phyloP scores from a whole-genome alignment of 2,329 filamentous ascomycete genomes.

The Verticillium tricorpus region DNA sequence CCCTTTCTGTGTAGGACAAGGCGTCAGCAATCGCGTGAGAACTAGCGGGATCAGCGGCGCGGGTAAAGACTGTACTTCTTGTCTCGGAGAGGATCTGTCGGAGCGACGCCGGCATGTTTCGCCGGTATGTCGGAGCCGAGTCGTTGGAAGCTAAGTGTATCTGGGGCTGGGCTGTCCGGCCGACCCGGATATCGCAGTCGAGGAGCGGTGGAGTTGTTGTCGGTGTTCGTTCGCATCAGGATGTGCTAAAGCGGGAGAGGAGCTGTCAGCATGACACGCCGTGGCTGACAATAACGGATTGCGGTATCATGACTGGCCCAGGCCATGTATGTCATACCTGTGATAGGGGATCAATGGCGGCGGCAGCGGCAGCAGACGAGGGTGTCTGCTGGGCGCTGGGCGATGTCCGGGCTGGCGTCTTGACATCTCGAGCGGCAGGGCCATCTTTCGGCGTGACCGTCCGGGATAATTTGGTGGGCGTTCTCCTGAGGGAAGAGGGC shows the following conservation, averaged over 20 bases:
- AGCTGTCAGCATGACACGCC: background rate
- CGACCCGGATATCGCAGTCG: constrained; percentile 48
- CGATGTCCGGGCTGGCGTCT: constrained; percentile 10
- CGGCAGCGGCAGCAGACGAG: background rate
- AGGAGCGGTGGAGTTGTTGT: constrained; percentile 47
- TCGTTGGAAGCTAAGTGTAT: constrained; percentile 26
- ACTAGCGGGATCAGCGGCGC: background rate
- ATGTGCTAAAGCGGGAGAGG: constrained; percentile 43
- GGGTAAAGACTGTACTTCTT: constrained; percentile 53
- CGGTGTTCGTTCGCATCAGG: constrained; percentile 62
- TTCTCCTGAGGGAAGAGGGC: constrained; percentile 10
- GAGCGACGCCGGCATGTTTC: constrained; percentile 26
- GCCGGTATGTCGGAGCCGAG: constrained; percentile 35
- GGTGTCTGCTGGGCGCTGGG: constrained; percentile 9
- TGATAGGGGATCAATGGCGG: constrained; percentile 23
- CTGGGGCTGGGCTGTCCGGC: constrained; percentile 46
- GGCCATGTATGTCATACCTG: constrained; percentile 19
- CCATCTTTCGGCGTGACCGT: constrained; percentile 9
- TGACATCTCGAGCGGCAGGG: constrained; percentile 9
- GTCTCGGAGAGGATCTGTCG: constrained; percentile 49
- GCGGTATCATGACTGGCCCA: background rate
- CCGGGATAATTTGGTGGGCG: constrained; percentile 10
- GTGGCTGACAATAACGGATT: background rate
- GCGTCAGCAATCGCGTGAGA: background rate
- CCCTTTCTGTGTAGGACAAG: constrained; percentile 59